Evolutionary conservation across 306 rosid species (phyloP), one percentile per base, ranked within the genome.

Genomic region (Begonia masoniana): DNA sequence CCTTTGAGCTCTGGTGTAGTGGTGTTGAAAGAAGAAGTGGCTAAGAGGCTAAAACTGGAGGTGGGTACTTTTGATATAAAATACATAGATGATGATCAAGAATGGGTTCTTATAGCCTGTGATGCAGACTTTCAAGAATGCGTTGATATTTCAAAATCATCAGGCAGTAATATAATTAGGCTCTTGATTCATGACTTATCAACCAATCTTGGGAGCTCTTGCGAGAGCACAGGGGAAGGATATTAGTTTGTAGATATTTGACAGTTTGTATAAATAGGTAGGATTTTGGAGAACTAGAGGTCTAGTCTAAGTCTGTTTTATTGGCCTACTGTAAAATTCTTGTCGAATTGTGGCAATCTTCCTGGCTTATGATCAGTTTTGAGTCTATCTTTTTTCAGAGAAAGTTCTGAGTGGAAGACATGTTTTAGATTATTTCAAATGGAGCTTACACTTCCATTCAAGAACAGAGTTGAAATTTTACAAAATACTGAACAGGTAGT

Each of bases 91-190:
- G 95, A 85, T 60, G 95, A 82, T 71, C 79, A 71, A 1, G 95
- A 85, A 57, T 85, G 89, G 95, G 93, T 85, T 68, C 69, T 80
- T 61, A 69, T 85, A 24, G 82, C 88, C n/a, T 88, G 95, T 35
- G 87, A 82, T 58, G 89, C 84, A 39, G 89, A 88, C 70, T 64
- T 88, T 31, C 94, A 76, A 54, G 97, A 85, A 68, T 88, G 94
- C 70, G 62, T 78, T 62, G 87, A 88, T 15, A 56, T 85, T 51
- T 76, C 75, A 51, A 72, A 55, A 54, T 62, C 89, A 62, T 76
- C 83, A 7, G 78, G 77, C 47, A 57, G 74, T 62, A 81, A 73
- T 69, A 73, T 86, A 76, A 70, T 85, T 47, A 79, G 88, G 78
- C 77, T 84, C 65, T 72, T 61, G 47, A 78, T 84, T 54, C 86